A percentile compares a stretch with the other conserved stretches of the same genome.
These are phyloP conservation scores for Schrenkiella parvula DNA, from an alignment of 345 rosid species.

Conservation along the genomic window DNA sequence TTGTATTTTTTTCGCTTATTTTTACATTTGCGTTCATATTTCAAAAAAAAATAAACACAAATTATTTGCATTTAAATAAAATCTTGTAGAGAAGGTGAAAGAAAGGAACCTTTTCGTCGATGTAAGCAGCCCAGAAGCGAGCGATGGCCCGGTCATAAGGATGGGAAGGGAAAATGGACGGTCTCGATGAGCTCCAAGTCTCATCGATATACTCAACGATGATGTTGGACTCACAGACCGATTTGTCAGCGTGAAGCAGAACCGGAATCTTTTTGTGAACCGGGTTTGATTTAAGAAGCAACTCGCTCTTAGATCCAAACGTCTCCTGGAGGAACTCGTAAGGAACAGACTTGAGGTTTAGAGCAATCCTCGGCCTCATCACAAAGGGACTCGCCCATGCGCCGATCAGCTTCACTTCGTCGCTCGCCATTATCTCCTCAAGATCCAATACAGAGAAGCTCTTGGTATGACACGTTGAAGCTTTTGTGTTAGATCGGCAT, in stretches of 20 bases:
- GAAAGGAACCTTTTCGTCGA: conserved; percentile 57
- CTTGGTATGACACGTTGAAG: neutral
- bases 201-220: conserved; percentile 74
- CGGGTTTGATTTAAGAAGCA: conserved; percentile 69
- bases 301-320: conserved; percentile 53
- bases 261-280: conserved; percentile 80
- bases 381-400: conserved; percentile 71
- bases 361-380: conserved; percentile 61
- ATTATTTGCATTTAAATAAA: neutral
- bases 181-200: conserved; percentile 50
- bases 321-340: conserved; percentile 60
- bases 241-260: conserved; percentile 52
- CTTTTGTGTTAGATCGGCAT: neutral
- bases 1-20: neutral
- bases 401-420: conserved; percentile 56
- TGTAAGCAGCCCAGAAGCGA: conserved; percentile 71
- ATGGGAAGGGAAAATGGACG: conserved; percentile 60
- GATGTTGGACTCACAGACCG: conserved; percentile 63
- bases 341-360: conserved; percentile 54
- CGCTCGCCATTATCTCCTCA: conserved; percentile 31
- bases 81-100: neutral
- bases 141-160: conserved; percentile 64
- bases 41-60: neutral
- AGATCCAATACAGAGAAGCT: neutral
- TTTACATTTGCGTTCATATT: neutral